A percentile compares a stretch with the other conserved stretches of the same genome.
phyloP scores from a whole-genome alignment of 1,139 yeast species.

The Blastobotrys elegans region DNA sequence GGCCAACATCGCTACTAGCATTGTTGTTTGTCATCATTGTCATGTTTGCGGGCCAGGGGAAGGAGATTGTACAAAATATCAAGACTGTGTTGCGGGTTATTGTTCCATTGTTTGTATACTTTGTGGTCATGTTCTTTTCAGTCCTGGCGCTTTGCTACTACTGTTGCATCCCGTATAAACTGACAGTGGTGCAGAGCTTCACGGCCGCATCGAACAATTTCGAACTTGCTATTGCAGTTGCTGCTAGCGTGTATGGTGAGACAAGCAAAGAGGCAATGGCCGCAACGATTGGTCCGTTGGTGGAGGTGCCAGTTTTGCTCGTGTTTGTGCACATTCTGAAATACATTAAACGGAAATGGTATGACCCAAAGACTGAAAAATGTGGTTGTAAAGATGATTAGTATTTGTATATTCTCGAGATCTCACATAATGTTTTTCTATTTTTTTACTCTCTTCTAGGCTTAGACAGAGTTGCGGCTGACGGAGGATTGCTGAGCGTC shows the following conservation, averaged over 20 bases:
- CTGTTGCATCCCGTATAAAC: constrained; percentile 40
- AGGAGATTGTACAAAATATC: constrained; percentile 45
- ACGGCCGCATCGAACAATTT: constrained; percentile 57
- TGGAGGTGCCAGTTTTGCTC: constrained; percentile 52
- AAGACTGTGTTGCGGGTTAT: constrained; percentile 49
- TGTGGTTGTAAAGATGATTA: constrained; percentile 1
- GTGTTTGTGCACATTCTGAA: constrained; percentile 37
- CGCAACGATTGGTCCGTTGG: constrained; percentile 55
- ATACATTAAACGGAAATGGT: constrained; percentile 8
- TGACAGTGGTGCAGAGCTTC: constrained; percentile 48
- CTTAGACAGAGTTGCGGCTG: too few relatives aligned
- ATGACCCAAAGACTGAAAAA: not conserved
- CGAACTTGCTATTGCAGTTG: constrained; percentile 51
- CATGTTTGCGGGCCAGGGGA: constrained; percentile 52
- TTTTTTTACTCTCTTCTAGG: too few relatives aligned
- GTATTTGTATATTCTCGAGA: too few relatives aligned
- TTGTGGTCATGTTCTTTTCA: constrained; percentile 46
- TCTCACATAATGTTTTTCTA: too few relatives aligned
- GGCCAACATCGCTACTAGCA: constrained; percentile 51
- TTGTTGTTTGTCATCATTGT: constrained; percentile 50
- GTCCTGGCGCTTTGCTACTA: constrained; percentile 33
- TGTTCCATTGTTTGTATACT: constrained; percentile 48
- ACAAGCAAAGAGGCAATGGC: constrained; percentile 54
- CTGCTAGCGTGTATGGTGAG: constrained; percentile 50
- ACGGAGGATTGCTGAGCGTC: too few relatives aligned